Conservation (phyloP, 805 yeast genomes). For the Suhomyces sp. region DNA sequence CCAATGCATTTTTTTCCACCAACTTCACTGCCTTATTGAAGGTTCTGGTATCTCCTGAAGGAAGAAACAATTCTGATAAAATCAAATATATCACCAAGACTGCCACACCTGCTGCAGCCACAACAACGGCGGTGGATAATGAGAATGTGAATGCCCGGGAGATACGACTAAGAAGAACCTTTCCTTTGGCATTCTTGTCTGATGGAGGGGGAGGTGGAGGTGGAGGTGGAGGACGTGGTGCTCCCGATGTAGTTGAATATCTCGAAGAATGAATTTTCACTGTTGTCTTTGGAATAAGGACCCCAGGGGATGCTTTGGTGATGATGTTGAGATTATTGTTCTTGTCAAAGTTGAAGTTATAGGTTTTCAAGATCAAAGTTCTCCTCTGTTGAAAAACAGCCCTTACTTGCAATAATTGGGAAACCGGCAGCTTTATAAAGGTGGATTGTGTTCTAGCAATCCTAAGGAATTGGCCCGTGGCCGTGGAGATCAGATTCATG, state of each 20-base stretch:
- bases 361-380: neutral
- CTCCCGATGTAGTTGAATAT: too few species aligned
- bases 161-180: conserved; percentile 44
- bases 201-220: conserved; percentile 38
- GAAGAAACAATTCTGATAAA: conserved; percentile 77
- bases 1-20: conserved; percentile 64
- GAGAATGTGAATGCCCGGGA: conserved; percentile 62
- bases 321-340: conserved; percentile 1
- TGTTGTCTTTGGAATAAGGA: too few species aligned
- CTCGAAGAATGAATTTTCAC: too few species aligned
- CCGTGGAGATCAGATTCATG: too few species aligned
- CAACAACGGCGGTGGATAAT: conserved; percentile 57
- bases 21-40: conserved; percentile 82
- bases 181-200: conserved; percentile 41
- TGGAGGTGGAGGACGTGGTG: conserved; percentile 23
- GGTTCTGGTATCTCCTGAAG: conserved; percentile 88
- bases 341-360: neutral
- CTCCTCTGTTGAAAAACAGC: too few species aligned
- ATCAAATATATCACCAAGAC: conserved; percentile 70
- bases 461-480: too few species aligned
- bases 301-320: too few species aligned
- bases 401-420: too few species aligned
- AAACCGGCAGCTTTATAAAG: too few species aligned
- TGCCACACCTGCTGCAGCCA: conserved; percentile 70
- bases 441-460: too few species aligned